Evolutionary conservation across 2,329 filamentous ascomycete genomes (phyloP).

Genomic region (Paecilomyces sp.): DNA sequence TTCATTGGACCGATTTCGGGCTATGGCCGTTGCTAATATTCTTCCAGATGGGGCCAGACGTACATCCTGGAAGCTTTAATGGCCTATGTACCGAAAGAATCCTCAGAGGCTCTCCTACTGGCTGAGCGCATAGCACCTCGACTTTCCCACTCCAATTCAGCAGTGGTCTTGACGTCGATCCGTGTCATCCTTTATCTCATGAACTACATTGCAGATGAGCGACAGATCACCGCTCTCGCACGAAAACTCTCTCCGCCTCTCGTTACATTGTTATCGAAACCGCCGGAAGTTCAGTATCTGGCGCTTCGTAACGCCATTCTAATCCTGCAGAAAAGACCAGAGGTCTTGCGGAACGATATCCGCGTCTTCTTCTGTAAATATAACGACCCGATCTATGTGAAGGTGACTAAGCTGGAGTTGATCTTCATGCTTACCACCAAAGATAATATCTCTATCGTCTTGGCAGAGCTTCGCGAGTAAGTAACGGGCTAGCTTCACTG

Average conservation of each 20-base stretch:
- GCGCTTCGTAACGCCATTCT: slow-evolving; percentile 88
- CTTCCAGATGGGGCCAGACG: slow-evolving; percentile 84
- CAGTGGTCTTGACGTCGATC: slow-evolving; percentile 92
- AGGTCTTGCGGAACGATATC: slow-evolving; percentile 93
- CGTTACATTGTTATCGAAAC: slow-evolving; percentile 90
- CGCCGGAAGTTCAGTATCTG: slow-evolving; percentile 96
- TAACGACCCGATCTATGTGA: slow-evolving; percentile 98
- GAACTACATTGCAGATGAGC: slow-evolving; percentile 95
- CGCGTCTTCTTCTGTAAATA: slow-evolving; percentile 99
- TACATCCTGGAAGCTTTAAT: slow-evolving; percentile 97
- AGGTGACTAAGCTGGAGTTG: slow-evolving; percentile 95
- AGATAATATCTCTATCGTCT: slow-evolving; percentile 88
- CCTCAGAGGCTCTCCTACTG: slow-evolving; percentile 75
- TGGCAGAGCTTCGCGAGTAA: slow-evolving; percentile 86
- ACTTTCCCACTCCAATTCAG: slow-evolving; percentile 92
- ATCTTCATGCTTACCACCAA: slow-evolving; percentile 98
- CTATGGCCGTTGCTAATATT: slow-evolving; percentile 6
- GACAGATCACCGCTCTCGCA: slow-evolving; percentile 78
- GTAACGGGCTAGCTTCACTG: slow-evolving; percentile 13
- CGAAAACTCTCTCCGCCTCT: slow-evolving; percentile 91
- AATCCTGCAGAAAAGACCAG: slow-evolving; percentile 85
- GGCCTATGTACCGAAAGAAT: slow-evolving; percentile 93
- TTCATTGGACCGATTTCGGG: background rate
- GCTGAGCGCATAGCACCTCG: slow-evolving; percentile 94
- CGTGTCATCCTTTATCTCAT: slow-evolving; percentile 94